A percentile compares a stretch with the other conserved stretches of the same genome.
Conservation (phyloP, 495 filamentous ascomycete species). For the Lasiosphaeria hispida region DNA sequence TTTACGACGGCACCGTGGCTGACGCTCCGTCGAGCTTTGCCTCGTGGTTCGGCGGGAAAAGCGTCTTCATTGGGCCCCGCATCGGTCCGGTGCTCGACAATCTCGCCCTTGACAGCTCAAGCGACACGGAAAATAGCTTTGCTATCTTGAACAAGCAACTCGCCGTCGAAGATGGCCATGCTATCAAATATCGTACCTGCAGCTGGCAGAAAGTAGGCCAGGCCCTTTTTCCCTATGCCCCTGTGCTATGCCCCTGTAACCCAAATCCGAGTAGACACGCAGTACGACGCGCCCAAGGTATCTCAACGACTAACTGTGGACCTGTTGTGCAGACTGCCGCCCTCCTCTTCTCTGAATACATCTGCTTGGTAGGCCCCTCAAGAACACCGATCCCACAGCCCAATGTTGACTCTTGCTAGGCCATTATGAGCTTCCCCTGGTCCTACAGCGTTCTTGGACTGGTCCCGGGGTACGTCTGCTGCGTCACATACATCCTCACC, state of each 20-base stretch:
- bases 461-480: conserved; percentile 62
- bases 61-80: conserved; percentile 38
- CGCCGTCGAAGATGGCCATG: conserved; percentile 70
- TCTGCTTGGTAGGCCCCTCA: conserved; percentile 58
- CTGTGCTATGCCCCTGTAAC: too few relatives aligned
- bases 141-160: conserved; percentile 67
- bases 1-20: neutral
- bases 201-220: conserved; percentile 90
- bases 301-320: neutral
- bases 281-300: too few relatives aligned
- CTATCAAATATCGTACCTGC: conserved; percentile 86
- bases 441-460: conserved; percentile 83
- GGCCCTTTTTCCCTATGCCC: too few relatives aligned
- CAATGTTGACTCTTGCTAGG: conserved; percentile 30
- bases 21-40: neutral
- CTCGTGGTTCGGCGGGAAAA: conserved; percentile 37
- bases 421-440: conserved; percentile 92
- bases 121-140: conserved; percentile 41
- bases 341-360: conserved; percentile 86
- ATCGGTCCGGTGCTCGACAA: conserved; percentile 44
- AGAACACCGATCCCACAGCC: too few relatives aligned
- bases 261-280: too few relatives aligned
- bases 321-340: conserved; percentile 63
- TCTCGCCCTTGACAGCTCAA: conserved; percentile 33
- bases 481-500: conserved; percentile 6